Evolutionary conservation across 345 rosid species (phyloP), one percentile per base, ranked within the genome.

Genomic region (Hibiscus syriacus): DNA sequence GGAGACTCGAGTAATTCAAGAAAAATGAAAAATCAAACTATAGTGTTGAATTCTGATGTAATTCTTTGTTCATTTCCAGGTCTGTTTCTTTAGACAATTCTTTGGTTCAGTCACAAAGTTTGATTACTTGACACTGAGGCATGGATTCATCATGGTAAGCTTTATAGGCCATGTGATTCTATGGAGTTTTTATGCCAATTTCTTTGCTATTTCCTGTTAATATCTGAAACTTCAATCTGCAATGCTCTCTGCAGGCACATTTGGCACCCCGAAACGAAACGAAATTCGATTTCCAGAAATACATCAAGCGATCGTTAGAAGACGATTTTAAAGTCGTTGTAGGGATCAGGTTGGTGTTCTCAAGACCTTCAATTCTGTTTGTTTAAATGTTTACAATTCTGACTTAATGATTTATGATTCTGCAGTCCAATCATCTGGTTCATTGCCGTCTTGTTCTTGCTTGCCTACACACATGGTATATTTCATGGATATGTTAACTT

Each of bases 71-170:
- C n/a, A n/a, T n/a, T n/a, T n/a, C n/a, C 88, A 94, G 98, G 89
- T 86, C 23, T 87, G 97, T 80, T 90, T 92, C 88, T 85, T 86
- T 68, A 94, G 99, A 78, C 99, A 92, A 67, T 94, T 94, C 86
- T 75, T 85, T 72, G 82, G 84, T 74, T 89, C 99, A 41, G 92
- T 94, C 66, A 86, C 86, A 60, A 92, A 88, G 73, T 81, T 92
- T 53, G 99, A 94, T 78, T 94, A 92, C 84, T 70, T 86, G 70
- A 78, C 96, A 67, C 70, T 94, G 19, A 80, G 99, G 81, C 96
- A 94, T 81, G 99, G 99, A 55, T 94, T 94, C 67, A 91, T 94
- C 65, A 77, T 26, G 82, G 99, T 87, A 77, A 77, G 75, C 76
- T 52, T n/a, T 14, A 7, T 19, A 17, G 50, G 34, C 34, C 20